These are phyloP conservation scores for Ceratocystis diversiconidia DNA, from an alignment of 2,329 filamentous ascomycete species.

Conservation along the genomic window DNA sequence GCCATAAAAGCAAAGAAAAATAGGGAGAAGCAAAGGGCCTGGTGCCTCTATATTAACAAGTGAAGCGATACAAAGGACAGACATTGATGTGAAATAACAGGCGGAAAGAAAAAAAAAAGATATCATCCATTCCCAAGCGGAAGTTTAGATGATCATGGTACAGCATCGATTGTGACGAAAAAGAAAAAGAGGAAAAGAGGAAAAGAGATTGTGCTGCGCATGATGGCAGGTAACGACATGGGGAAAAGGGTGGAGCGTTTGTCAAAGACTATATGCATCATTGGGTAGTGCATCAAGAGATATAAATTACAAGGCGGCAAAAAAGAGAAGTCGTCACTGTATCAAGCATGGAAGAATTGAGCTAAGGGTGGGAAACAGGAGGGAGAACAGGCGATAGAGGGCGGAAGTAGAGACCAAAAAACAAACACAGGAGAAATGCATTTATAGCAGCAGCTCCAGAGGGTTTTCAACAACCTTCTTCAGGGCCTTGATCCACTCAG, in stretches of 20 bases:
- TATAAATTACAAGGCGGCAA: conserved; percentile 15
- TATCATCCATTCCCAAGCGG: not conserved
- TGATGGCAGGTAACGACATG: not conserved
- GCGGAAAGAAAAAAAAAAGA: not conserved
- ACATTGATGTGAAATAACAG: not conserved
- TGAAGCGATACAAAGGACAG: conserved; percentile 4
- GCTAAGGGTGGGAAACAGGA: not conserved
- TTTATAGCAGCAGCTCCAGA: conserved; percentile 78
- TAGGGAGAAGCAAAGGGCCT: not conserved
- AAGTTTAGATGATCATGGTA: not conserved
- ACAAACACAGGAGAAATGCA: not conserved
- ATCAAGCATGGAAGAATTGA: conserved; percentile 7
- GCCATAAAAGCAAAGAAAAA: not conserved
- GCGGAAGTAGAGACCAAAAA: not conserved
- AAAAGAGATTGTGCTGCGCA: not conserved
- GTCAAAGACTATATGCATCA: conserved; percentile 4
- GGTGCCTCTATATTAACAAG: conserved; percentile 3
- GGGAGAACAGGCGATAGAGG: not conserved
- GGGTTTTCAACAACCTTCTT: conserved; percentile 98
- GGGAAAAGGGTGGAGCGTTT: too few relatives aligned
- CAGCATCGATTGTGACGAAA: not conserved
- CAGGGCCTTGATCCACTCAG: conserved; percentile 89
- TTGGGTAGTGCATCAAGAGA: conserved; percentile 1
- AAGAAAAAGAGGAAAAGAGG: too few relatives aligned
- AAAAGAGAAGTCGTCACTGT: conserved; percentile 14